phyloP scores from a whole-genome alignment of 2,329 filamentous ascomycete genomes.

The Botrytis deweyae region DNA sequence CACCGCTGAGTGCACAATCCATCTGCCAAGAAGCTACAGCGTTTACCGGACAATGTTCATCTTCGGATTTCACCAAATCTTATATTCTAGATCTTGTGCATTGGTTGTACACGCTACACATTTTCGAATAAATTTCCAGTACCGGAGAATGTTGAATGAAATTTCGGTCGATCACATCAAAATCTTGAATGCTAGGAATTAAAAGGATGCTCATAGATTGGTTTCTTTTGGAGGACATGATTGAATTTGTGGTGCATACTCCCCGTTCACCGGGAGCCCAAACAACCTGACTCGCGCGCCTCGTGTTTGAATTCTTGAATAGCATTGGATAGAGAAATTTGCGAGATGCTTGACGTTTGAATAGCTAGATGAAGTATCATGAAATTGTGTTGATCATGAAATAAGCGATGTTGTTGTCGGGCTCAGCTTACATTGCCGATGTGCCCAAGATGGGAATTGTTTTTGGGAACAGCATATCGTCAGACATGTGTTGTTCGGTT shows the following conservation, averaged over 20 bases:
- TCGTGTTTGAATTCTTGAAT: not conserved
- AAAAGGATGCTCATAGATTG: not conserved
- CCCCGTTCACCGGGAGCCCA: not conserved
- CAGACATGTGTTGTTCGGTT: not conserved
- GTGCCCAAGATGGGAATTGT: not conserved
- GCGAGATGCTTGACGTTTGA: not conserved
- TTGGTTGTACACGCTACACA: not conserved
- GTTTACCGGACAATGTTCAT: not conserved
- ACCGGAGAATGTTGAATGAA: not conserved
- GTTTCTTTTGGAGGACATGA: not conserved
- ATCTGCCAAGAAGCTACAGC: constrained; percentile 3
- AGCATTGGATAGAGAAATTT: not conserved
- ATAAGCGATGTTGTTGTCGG: not conserved
- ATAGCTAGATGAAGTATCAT: not conserved
- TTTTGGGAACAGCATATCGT: not conserved
- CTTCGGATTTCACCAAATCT: constrained; percentile 3
- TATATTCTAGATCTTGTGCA: constrained; percentile 7
- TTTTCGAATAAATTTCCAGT: not conserved
- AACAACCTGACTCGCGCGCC: not conserved
- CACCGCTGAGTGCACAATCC: not conserved
- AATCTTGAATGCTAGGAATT: not conserved
- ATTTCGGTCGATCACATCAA: not conserved
- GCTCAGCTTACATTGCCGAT: not conserved
- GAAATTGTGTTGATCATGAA: not conserved
- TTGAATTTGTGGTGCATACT: not conserved